Evolutionary conservation across 2,329 filamentous ascomycete genomes (phyloP), one percentile per base, ranked within the genome.

Genomic region (Xylaria multiplex): DNA sequence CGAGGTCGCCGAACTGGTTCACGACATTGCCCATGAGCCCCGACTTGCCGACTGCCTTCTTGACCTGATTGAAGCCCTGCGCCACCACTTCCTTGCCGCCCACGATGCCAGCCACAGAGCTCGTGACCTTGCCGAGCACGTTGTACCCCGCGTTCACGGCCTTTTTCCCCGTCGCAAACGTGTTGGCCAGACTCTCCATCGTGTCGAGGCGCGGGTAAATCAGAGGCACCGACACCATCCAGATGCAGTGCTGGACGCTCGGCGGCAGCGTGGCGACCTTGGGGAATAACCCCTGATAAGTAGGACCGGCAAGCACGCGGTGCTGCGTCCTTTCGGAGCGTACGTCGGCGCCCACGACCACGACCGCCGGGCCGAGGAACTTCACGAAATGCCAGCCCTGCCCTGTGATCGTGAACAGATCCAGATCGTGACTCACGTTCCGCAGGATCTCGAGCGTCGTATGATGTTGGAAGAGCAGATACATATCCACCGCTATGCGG

Each of bases 351-450:
- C 95, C 96, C 57, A 97, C 90, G 0, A 97, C 91, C 0, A 93
- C 93, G 13, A 99, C 90, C 4, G 92, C 92, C 0, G 96, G 96
- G 0, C 96, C 96, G 6, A 99, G 87, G 74, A 92, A 97, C 80
- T 99, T 99, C 80, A 99, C 88, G 78, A 98, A 99, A 79, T 99
- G 96, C 96, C 96, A 99, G 7, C 96, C 96, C 22, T 91, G 91
- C n/a, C 96, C 95, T 0, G 96, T 98, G 62, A 99, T 91, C 1
- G 95, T 98, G 80, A 99, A 99, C 6, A 99, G 87, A 73, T 99
- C 96, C 54, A 90, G 86, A 75, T 99, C 96, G 53, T 92, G 92
- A 74, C 86, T 91, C 64, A 97, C 90, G 72, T 97, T 95, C 59
- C 94, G 91, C 64, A 99, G 87, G 48, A 98, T 92, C 76, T 98